Evolutionary conservation across 2,329 filamentous ascomycete genomes (phyloP).

Genomic region (Phoma sp.): DNA sequence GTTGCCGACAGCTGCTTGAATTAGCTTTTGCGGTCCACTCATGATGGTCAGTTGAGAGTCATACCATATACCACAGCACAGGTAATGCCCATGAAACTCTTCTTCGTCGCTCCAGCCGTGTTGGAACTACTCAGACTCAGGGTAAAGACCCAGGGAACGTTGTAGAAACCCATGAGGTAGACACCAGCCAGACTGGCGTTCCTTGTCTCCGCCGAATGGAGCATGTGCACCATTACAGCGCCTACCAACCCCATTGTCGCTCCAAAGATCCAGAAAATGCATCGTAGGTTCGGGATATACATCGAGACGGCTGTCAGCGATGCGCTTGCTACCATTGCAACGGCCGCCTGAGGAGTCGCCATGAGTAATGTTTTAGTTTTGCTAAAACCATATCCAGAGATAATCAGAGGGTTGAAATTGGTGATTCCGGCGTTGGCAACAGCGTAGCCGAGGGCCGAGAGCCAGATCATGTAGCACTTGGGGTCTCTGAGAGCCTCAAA

Average conservation of each 20-base stretch:
- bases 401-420: slow-evolving; percentile 3
- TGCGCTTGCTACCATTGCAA: slow-evolving; percentile 1
- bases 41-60: background rate
- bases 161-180: slow-evolving; percentile 7
- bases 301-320: background rate
- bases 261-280: slow-evolving; percentile 4
- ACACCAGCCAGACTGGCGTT: background rate
- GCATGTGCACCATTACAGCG: background rate
- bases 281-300: background rate
- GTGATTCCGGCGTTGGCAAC: slow-evolving; percentile 5
- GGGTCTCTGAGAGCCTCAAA: background rate
- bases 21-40: background rate
- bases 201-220: background rate
- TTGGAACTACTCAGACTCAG: slow-evolving; percentile 4
- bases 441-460: background rate
- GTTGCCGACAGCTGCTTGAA: background rate
- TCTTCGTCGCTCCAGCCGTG: slow-evolving; percentile 1
- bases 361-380: background rate
- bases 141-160: slow-evolving; percentile 3
- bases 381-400: background rate
- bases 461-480: background rate
- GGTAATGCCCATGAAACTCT: slow-evolving; percentile 2
- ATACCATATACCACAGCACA: slow-evolving; percentile 1
- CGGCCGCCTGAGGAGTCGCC: slow-evolving; percentile 1
- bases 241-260: background rate